A percentile compares a stretch with the other conserved stretches of the same genome.
phyloP scores from a whole-genome alignment of 257 asterid genomes.

The Solanum neorickii region DNA sequence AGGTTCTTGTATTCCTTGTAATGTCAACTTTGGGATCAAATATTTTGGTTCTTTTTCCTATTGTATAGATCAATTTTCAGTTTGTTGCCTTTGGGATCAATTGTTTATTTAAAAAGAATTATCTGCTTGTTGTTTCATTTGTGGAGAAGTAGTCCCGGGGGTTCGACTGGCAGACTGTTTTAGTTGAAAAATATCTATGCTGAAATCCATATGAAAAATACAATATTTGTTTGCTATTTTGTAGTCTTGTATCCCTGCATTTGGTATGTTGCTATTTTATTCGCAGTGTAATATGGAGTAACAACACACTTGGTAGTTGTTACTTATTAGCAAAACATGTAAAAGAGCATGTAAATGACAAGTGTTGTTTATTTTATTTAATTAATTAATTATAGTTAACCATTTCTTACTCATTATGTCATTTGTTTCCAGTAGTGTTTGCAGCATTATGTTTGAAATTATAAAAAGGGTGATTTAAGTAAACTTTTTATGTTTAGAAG shows the following conservation, averaged over 20 bases:
- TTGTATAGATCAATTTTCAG: not conserved
- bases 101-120: not conserved
- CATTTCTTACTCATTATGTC: not conserved
- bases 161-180: not conserved
- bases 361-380: not conserved
- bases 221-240: not conserved
- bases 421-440: not conserved
- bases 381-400: not conserved
- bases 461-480: not conserved
- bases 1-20: not conserved
- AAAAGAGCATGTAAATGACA: not conserved
- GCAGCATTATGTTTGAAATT: not conserved
- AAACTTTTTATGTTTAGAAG: not conserved
- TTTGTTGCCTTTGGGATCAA: not conserved
- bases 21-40: not conserved
- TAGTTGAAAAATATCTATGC: not conserved
- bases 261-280: not conserved
- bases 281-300: not conserved
- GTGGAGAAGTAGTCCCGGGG: not conserved
- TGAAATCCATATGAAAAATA: not conserved
- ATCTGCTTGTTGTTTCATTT: not conserved
- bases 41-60: not conserved
- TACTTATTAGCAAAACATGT: not conserved
- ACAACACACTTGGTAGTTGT: not conserved
- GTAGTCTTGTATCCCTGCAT: not conserved